phyloP scores from a whole-genome alignment of 1,284 basidiomycete genomes.

The Marasmius sp. region DNA sequence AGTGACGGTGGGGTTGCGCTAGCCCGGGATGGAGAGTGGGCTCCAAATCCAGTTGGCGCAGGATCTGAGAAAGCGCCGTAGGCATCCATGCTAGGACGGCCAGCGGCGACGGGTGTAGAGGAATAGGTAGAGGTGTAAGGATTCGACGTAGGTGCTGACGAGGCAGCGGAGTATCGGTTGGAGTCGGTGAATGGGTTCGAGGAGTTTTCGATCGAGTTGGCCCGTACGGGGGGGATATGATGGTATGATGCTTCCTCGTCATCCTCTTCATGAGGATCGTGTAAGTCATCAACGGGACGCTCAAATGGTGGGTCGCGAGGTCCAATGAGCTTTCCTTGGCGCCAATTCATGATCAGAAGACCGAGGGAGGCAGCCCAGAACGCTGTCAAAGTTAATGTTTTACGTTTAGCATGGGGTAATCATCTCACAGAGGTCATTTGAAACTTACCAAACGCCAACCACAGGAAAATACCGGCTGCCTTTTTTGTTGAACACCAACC shows the following conservation, averaged over 20 bases:
- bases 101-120: constrained; percentile 26
- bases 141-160: constrained; percentile 30
- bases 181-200: constrained; percentile 53
- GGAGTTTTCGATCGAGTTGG: constrained; percentile 31
- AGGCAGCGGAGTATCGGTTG: constrained; percentile 43
- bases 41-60: constrained; percentile 62
- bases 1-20: constrained; percentile 28
- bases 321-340: constrained; percentile 59
- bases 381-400: constrained; percentile 33
- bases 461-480: constrained; percentile 84
- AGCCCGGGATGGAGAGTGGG: constrained; percentile 20
- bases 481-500: constrained; percentile 91
- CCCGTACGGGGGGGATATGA: constrained; percentile 35
- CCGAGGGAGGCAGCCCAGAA: constrained; percentile 67
- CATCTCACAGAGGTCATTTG: not conserved
- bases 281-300: constrained; percentile 43
- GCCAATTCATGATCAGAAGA: constrained; percentile 71
- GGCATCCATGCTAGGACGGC: constrained; percentile 77
- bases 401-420: constrained; percentile 9
- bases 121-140: constrained; percentile 31
- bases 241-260: constrained; percentile 51
- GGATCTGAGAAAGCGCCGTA: constrained; percentile 88
- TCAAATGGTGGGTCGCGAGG: constrained; percentile 73
- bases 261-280: constrained; percentile 43
- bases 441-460: constrained; percentile 69